These are phyloP conservation scores for Colletotrichum euphorbiae DNA, from an alignment of 2,329 filamentous ascomycete species.

Conservation along the genomic window DNA sequence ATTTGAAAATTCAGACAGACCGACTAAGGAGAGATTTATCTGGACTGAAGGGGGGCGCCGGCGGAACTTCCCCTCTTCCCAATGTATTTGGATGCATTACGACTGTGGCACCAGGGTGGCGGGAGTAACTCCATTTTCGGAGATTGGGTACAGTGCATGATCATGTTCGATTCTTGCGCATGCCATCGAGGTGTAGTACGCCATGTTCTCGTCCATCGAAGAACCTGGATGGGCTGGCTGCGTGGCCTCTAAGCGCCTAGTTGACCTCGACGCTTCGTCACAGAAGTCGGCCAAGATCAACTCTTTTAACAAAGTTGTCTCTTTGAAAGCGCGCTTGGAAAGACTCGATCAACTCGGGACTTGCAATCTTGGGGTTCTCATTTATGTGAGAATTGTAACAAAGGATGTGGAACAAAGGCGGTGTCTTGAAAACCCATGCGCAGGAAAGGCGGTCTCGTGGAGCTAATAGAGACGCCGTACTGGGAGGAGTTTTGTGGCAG, in stretches of 20 bases:
- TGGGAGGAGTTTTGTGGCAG: background rate
- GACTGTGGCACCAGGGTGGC: background rate
- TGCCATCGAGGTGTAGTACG: background rate
- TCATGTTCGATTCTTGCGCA: conserved; percentile 18
- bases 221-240: background rate
- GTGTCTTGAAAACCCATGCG: conserved; percentile 16
- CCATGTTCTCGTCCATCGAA: background rate
- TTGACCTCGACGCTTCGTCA: background rate
- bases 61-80: background rate
- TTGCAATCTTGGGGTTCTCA: conserved; percentile 2
- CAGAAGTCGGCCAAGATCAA: background rate
- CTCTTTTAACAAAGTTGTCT: background rate
- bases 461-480: background rate
- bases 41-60: background rate
- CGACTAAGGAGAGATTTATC: background rate
- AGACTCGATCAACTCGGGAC: conserved; percentile 13
- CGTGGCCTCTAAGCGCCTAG: background rate
- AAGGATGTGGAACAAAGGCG: background rate
- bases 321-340: background rate
- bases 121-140: conserved; percentile 11
- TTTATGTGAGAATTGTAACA: background rate
- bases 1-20: background rate
- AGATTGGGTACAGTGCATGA: background rate
- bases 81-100: background rate
- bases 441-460: conserved; percentile 2